These are phyloP conservation scores for Holtermanniella nyarrowii DNA, from an alignment of 768 basidiomycete genomes.

Conservation along the genomic window DNA sequence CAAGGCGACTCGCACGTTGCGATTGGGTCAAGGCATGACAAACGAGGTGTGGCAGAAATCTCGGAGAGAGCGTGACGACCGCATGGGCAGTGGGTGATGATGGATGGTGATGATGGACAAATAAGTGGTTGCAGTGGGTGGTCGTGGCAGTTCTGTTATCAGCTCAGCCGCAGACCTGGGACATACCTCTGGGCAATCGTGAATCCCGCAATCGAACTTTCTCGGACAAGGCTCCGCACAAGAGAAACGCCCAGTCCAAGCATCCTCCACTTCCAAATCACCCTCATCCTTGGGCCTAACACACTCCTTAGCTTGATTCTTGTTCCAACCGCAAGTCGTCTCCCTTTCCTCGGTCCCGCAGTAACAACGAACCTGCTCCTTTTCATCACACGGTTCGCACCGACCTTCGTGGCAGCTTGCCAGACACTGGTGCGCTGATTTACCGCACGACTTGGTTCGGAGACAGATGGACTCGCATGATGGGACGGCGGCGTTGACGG, in stretches of 20 bases:
- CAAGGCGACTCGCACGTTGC: conserved; percentile 69
- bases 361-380: conserved; percentile 57
- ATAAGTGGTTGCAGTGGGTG: conserved; percentile 50
- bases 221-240: conserved; percentile 60
- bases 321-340: conserved; percentile 52
- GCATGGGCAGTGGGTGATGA: conserved; percentile 70
- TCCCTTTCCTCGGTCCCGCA: conserved; percentile 61
- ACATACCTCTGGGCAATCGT: conserved; percentile 54
- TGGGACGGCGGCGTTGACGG: conserved; percentile 23
- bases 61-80: conserved; percentile 53
- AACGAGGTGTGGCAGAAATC: conserved; percentile 27
- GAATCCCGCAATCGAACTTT: conserved; percentile 64
- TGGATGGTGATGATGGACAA: conserved; percentile 65
- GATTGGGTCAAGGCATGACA: conserved; percentile 60
- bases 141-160: conserved; percentile 55
- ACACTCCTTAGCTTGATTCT: conserved; percentile 23
- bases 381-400: conserved; percentile 57
- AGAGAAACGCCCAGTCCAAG: conserved; percentile 58
- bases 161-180: not conserved
- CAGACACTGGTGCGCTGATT: conserved; percentile 53
- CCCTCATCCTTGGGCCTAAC: conserved; percentile 42
- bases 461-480: conserved; percentile 43
- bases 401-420: conserved; percentile 52
- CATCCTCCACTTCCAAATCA: conserved; percentile 42
- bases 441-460: conserved; percentile 51